Percentiles rank a stretch among this genome's conserved stretches.
Evolutionary conservation across 1,284 basidiomycete genomes (phyloP).

Genomic region (Trichosporon ovoides): DNA sequence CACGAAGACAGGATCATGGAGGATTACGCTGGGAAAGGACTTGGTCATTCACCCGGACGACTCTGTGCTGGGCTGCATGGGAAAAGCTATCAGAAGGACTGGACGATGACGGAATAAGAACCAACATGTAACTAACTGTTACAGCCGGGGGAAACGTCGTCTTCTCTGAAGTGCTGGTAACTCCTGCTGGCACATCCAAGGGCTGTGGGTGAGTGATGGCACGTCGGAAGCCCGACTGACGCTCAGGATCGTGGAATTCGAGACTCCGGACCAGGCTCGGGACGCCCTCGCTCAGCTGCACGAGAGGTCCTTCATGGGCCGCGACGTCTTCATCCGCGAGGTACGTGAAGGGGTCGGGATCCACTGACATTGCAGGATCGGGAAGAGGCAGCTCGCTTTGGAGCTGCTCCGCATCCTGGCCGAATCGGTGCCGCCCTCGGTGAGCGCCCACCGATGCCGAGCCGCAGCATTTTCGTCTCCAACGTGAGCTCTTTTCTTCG

Average conservation of each 20-base stretch:
- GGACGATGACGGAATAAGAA: background rate
- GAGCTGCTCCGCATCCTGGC: slow-evolving; percentile 83
- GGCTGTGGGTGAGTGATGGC: slow-evolving; percentile 80
- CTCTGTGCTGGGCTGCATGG: slow-evolving; percentile 5
- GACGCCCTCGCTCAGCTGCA: slow-evolving; percentile 78
- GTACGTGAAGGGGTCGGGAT: slow-evolving; percentile 50
- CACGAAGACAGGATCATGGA: background rate
- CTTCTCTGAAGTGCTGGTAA: slow-evolving; percentile 96
- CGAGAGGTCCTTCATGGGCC: slow-evolving; percentile 79
- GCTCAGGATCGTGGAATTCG: slow-evolving; percentile 83
- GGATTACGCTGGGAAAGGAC: background rate
- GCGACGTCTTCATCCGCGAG: slow-evolving; percentile 93
- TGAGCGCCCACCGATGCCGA: slow-evolving; percentile 31
- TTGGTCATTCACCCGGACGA: slow-evolving; percentile 3
- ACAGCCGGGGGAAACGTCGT: slow-evolving; percentile 87
- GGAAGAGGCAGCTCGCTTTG: slow-evolving; percentile 89
- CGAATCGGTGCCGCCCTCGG: slow-evolving; percentile 84
- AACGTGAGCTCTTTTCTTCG: slow-evolving; percentile 59
- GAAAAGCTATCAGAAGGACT: background rate
- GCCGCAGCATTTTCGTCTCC: slow-evolving; percentile 82
- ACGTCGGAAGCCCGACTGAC: slow-evolving; percentile 11
- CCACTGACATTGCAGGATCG: slow-evolving; percentile 64
- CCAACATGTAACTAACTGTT: slow-evolving; percentile 3
- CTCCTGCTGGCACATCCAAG: slow-evolving; percentile 92
- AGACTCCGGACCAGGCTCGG: slow-evolving; percentile 74